Percentiles rank a stretch among this genome's conserved stretches.
These are phyloP conservation scores for Candida awuae DNA, from an alignment of 805 yeast genomes.

Conservation along the genomic window DNA sequence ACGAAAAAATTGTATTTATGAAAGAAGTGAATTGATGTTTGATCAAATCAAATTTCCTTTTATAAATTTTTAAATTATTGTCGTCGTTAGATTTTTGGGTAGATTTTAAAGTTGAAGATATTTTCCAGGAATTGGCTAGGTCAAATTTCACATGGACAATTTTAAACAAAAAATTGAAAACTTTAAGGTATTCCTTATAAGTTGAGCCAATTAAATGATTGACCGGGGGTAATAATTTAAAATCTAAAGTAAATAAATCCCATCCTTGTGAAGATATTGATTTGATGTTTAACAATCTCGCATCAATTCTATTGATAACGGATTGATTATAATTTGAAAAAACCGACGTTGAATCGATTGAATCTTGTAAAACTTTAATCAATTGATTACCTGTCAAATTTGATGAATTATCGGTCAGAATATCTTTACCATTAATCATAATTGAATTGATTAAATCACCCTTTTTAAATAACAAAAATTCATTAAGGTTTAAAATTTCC, in stretches of 20 bases:
- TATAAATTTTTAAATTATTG: constrained; percentile 5
- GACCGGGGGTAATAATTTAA: constrained; percentile 44
- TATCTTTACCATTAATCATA: constrained; percentile 42
- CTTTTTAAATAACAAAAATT: constrained; percentile 58
- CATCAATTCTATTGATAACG: constrained; percentile 59
- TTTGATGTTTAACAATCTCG: constrained; percentile 66
- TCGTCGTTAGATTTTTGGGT: constrained; percentile 11
- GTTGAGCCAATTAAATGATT: constrained; percentile 46
- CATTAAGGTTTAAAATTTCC: constrained; percentile 57
- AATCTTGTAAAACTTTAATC: constrained; percentile 54
- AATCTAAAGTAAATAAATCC: constrained; percentile 89
- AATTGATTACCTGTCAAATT: constrained; percentile 57
- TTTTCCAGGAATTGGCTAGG: constrained; percentile 42
- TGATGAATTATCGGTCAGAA: constrained; percentile 56
- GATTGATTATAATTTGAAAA: constrained; percentile 30
- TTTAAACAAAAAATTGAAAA: constrained; percentile 83
- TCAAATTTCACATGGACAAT: constrained; percentile 53
- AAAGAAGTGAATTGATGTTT: constrained; percentile 36
- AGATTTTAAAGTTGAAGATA: constrained; percentile 27
- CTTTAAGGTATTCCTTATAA: constrained; percentile 57
- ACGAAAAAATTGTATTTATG: constrained; percentile 33
- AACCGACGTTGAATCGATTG: constrained; percentile 50
- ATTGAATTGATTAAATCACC: constrained; percentile 78
- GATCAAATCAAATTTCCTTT: constrained; percentile 28
- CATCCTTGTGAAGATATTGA: constrained; percentile 60